These are phyloP conservation scores for Fusarium falciforme DNA, from an alignment of 2,329 filamentous ascomycete species.

Conservation along the genomic window DNA sequence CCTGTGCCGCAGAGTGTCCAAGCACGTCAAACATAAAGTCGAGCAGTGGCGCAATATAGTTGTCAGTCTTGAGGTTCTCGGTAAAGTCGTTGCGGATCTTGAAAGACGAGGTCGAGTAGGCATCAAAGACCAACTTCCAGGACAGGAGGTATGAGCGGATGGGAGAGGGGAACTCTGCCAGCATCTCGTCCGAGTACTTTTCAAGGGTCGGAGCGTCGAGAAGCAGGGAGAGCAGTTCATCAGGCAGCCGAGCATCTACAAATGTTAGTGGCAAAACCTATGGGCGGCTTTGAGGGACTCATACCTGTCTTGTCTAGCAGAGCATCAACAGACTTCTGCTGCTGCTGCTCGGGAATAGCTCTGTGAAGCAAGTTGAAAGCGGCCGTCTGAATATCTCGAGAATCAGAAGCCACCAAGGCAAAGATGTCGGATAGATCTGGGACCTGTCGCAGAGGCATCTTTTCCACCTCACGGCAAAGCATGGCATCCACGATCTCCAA, in stretches of 20 bases:
- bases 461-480: slow-evolving; percentile 75
- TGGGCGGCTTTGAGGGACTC: not conserved
- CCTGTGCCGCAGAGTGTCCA: slow-evolving; percentile 78
- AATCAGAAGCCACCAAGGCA: slow-evolving; percentile 79
- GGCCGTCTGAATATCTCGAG: slow-evolving; percentile 79
- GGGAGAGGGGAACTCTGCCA: slow-evolving; percentile 74
- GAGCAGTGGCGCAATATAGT: slow-evolving; percentile 76
- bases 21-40: slow-evolving; percentile 87
- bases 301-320: slow-evolving; percentile 74
- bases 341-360: slow-evolving; percentile 81
- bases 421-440: slow-evolving; percentile 77
- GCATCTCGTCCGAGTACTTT: slow-evolving; percentile 72
- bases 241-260: slow-evolving; percentile 76
- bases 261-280: slow-evolving; percentile 10
- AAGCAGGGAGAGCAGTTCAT: slow-evolving; percentile 86
- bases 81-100: slow-evolving; percentile 86
- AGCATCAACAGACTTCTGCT: slow-evolving; percentile 83
- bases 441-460: slow-evolving; percentile 71
- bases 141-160: slow-evolving; percentile 86
- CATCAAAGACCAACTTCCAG: slow-evolving; percentile 91
- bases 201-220: slow-evolving; percentile 80
- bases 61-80: slow-evolving; percentile 79
- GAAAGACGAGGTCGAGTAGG: slow-evolving; percentile 81
- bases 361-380: slow-evolving; percentile 84
- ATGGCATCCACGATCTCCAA: slow-evolving; percentile 80